Conservation (phyloP, 2,329 filamentous ascomycete genomes). For the Apiospora koreana region DNA sequence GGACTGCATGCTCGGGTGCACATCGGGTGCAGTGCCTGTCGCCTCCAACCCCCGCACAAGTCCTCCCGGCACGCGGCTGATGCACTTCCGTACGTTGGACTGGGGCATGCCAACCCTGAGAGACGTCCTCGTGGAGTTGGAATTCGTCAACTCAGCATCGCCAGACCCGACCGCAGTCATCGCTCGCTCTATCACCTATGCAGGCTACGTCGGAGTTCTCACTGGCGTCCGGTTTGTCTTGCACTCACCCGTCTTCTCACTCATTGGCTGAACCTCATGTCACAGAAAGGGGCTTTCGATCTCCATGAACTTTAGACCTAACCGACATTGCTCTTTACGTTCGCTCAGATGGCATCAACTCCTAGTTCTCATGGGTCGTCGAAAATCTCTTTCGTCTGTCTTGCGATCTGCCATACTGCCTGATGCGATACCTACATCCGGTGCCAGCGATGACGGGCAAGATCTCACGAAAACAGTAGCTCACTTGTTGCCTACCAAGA, state of each 20-base stretch:
- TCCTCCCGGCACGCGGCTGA: conserved; percentile 37
- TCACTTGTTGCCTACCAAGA: conserved; percentile 10
- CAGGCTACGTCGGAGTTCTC: conserved; percentile 51
- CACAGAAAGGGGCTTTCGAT: conserved; percentile 42
- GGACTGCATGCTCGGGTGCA: conserved; percentile 66
- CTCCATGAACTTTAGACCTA: conserved; percentile 52
- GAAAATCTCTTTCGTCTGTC: conserved; percentile 53
- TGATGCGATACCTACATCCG: not conserved
- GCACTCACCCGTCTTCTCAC: not conserved
- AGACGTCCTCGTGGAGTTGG: conserved; percentile 50
- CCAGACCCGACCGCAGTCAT: conserved; percentile 36
- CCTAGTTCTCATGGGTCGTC: conserved; percentile 53
- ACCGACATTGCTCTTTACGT: conserved; percentile 42
- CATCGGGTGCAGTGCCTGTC: conserved; percentile 44
- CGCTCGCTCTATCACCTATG: conserved; percentile 50
- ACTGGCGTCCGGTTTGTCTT: conserved; percentile 46
- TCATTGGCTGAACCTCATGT: conserved; percentile 3
- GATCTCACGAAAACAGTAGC: conserved; percentile 10
- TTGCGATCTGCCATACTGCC: conserved; percentile 39
- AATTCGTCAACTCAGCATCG: conserved; percentile 42
- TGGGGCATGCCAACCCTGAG: conserved; percentile 55
- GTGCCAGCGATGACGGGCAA: not conserved
- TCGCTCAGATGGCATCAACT: conserved; percentile 49
- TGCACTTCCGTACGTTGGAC: conserved; percentile 59
- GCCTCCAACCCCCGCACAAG: conserved; percentile 43